Conservation (phyloP, 2,329 filamentous ascomycete genomes). For the Ascochyta clinopodiicola region DNA sequence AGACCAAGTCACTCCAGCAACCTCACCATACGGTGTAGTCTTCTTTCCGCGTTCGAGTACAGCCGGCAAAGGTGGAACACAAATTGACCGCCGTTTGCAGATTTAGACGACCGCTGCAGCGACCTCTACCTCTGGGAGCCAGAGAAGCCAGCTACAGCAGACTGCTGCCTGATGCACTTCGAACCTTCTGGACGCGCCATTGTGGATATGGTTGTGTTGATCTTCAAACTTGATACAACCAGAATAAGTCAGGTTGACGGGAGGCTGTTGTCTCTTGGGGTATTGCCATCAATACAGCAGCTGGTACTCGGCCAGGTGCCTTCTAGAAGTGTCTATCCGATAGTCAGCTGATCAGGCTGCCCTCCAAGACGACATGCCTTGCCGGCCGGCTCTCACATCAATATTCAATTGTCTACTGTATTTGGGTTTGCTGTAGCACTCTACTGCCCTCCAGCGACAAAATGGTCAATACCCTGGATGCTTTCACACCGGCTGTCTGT, state of each 20-base stretch:
- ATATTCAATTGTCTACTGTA: not conserved
- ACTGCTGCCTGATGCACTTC: not conserved
- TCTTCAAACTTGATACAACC: not conserved
- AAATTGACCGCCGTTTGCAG: slow-evolving; percentile 17
- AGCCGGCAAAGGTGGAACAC: slow-evolving; percentile 4
- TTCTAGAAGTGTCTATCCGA: slow-evolving; percentile 33
- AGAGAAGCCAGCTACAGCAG: slow-evolving; percentile 8
- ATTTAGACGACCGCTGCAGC: slow-evolving; percentile 20
- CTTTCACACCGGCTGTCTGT: slow-evolving; percentile 25
- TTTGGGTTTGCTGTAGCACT: not conserved
- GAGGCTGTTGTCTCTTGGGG: not conserved
- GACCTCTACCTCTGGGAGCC: slow-evolving; percentile 10
- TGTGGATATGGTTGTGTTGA: not conserved
- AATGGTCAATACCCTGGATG: slow-evolving; percentile 12
- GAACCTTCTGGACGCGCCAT: not conserved
- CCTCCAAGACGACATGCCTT: not conserved
- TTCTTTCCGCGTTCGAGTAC: slow-evolving; percentile 18
- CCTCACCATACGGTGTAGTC: slow-evolving; percentile 13
- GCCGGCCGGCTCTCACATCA: not conserved
- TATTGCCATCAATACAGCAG: slow-evolving; percentile 25
- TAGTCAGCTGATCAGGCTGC: slow-evolving; percentile 3
- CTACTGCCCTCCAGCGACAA: not conserved
- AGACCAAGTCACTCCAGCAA: slow-evolving; percentile 13
- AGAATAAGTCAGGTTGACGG: not conserved
- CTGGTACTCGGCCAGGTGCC: slow-evolving; percentile 23